phyloP scores from a whole-genome alignment of 768 basidiomycete genomes.

The Terana coerulea region DNA sequence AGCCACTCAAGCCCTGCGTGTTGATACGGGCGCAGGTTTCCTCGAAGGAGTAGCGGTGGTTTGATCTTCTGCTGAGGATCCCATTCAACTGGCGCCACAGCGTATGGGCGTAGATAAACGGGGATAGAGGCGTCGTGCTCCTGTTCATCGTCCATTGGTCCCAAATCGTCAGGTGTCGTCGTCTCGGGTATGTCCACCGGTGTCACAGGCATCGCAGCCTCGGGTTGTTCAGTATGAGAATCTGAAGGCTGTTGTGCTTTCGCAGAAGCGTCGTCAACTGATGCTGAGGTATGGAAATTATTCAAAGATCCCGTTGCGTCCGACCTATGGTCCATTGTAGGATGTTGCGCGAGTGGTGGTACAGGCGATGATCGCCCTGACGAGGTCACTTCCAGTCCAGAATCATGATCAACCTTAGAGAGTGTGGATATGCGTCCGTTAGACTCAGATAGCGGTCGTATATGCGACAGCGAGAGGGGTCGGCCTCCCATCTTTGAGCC shows the following conservation, averaged over 20 bases:
- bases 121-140: slow-evolving; percentile 37
- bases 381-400: background rate
- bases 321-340: too few relatives aligned
- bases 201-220: background rate
- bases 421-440: background rate
- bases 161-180: too few relatives aligned
- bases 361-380: background rate
- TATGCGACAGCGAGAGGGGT: too few relatives aligned
- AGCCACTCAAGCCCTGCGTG: slow-evolving; percentile 94
- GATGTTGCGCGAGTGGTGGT: background rate
- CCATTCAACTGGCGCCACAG: slow-evolving; percentile 72
- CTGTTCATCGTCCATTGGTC: slow-evolving; percentile 35
- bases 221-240: background rate
- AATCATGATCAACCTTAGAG: background rate
- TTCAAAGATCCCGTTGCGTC: too few relatives aligned
- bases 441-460: background rate
- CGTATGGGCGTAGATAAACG: slow-evolving; percentile 59
- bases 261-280: background rate
- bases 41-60: slow-evolving; percentile 76
- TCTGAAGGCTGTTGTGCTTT: too few relatives aligned
- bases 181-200: background rate
- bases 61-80: slow-evolving; percentile 52
- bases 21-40: slow-evolving; percentile 88
- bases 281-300: too few relatives aligned
- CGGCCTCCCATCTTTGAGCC: too few relatives aligned